Evolutionary conservation across 2,329 filamentous ascomycete genomes (phyloP), one percentile per base, ranked within the genome.

Genomic region (Clonostachys chloroleuca): DNA sequence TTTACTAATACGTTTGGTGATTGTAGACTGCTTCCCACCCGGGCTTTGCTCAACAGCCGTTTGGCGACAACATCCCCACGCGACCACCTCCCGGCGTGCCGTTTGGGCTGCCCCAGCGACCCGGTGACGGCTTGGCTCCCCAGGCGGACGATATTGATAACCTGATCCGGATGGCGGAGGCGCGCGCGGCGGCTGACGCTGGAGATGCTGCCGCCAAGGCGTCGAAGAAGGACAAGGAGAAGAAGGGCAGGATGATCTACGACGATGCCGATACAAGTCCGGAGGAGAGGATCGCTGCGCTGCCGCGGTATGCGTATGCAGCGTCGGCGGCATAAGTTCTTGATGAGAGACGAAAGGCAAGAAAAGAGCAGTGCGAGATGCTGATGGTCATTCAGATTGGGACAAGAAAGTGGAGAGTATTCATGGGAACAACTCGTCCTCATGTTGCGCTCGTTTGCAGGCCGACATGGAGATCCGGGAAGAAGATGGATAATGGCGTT

Each of bases 271-370:
- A 87, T 49, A 72, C 84, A 59, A 94, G 88, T 59, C 88, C 90
- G 2, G 92, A 96, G 71, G 92, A 96, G 76, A 89, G 85, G 69
- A 91, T 95, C 88, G 86, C 89, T 30, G 70, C 73, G 61, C 72
- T 94, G 70, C 75, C 87, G 51, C 84, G 83, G 66, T 96, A 95
- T 72, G 83, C 84, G 57, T 87, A 30, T 30, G 24, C 24, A 30
- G 24, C 24, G 24, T 24, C 6, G 24, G 24, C 24, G 24, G 24
- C 24, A 30, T 30, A 30, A 30, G 24, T 10, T 30, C 24, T 30
- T 10, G 9, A 30, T 30, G 24, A 9, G 6, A 24, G 7, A 24
- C 24, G 24, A 30, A 4, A 10, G 24, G 24, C 24, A 30, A 18
- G 24, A 30, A 30, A 30, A 30, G 24, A 24, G 24, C 24, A 24